Base-by-base conservation (phyloP, 352 stramenopile species). In the Elongisporangium undulatum region DNA sequence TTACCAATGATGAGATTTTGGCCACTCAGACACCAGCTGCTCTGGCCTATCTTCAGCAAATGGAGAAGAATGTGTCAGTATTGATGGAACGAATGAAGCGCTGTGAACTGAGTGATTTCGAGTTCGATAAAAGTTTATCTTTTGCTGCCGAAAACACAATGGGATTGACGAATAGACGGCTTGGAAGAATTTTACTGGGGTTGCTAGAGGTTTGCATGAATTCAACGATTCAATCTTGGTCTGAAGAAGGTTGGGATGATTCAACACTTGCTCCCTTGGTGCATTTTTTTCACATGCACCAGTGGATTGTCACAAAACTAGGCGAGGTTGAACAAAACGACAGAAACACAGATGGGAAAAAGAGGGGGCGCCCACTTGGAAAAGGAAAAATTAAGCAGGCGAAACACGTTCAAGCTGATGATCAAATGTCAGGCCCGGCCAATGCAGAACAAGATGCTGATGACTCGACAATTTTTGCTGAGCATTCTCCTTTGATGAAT, bases 41-140 rank as follows among this genome's bases (percentile, higher is more conserved):
- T 8, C 29, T 15, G 13, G 29, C 29, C 2, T 41, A 41, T 41
- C 29, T 41, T 41, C 29, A 41, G 29, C 66, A 69, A 13, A 64
- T 77, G 29, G 54, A 75, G 4, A 23, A 51, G n/a, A 70, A 66
- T 8, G 38, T 82, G 8, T 56, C 58, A 6, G 51, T 72, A 19
- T 49, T 85, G 17, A 77, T 85, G 55, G 70, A 80, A 57, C 63
- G 75, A 29, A 67, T 85, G 60, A 79, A 79, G 55, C 66, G 71
- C 5, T 79, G 75, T 49, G 71, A 79, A 50, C 51, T 82, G 2
- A 56, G 55, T 2, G 71, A 85, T 57, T 82, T 82, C 50, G 75
- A 85, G 19, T 69, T 85, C 17, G 71, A 85, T 58, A 78, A 81
- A 54, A 68, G 67, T 48, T 58, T 74, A 6, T 69, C 70, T 9